Conservation (phyloP, 2,329 filamentous ascomycete genomes). For the Colletotrichum tamarilloi region DNA sequence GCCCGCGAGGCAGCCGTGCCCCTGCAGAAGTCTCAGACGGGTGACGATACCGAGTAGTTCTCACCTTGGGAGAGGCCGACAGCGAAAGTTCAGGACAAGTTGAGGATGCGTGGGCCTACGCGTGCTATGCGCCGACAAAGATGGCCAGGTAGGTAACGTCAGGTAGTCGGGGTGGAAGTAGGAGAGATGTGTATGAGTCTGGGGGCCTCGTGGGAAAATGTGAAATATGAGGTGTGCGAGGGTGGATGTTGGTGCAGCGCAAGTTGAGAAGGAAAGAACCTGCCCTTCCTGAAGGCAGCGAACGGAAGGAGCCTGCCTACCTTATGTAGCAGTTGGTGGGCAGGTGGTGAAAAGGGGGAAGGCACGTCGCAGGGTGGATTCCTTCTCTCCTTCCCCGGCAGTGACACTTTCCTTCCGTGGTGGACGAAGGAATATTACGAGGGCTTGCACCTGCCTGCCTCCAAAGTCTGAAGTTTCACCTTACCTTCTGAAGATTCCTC, state of each 20-base stretch:
- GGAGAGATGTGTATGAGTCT: background rate
- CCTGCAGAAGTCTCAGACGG: background rate
- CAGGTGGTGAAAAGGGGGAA: background rate
- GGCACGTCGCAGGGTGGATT: background rate
- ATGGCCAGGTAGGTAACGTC: no score
- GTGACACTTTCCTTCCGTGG: no score
- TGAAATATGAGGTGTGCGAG: background rate
- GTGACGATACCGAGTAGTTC: background rate
- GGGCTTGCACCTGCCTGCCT: no score
- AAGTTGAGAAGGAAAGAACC: background rate
- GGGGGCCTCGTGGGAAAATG: background rate
- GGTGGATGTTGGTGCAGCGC: background rate
- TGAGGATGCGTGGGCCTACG: background rate
- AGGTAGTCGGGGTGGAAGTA: background rate
- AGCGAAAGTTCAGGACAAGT: background rate
- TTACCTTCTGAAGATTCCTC: no score
- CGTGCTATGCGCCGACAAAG: background rate
- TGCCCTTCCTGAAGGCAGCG: background rate
- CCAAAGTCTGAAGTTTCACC: no score
- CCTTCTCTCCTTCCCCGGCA: background rate
- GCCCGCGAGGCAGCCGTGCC: background rate
- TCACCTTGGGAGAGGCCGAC: background rate
- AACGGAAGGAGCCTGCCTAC: background rate
- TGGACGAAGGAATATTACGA: no score
- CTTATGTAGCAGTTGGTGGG: background rate